Base-by-base conservation (phyloP, 176 grass and related monocot species). In the Urochloa ruziziensis region DNA sequence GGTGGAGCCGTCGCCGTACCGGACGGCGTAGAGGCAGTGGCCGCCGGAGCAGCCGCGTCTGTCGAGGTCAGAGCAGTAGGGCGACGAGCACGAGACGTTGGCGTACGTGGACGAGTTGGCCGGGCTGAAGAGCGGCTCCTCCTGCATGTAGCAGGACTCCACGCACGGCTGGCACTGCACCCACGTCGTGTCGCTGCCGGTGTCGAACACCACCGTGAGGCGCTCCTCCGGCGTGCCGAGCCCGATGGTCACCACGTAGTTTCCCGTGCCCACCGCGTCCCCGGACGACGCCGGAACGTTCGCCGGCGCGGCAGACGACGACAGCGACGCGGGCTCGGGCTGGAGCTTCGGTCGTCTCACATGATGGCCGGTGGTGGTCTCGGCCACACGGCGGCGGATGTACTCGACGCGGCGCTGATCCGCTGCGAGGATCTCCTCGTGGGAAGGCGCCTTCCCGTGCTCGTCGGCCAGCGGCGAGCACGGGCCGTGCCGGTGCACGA, bases 161-260 rank as follows among this genome's bases (percentile, higher is more conserved):
- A 80, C 84, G 51, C 91, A 97, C 5, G 94, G 94, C 73, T 77
- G 51, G 84, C 91, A 97, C 63, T 97, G 94, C 81, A 97, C 92
- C 94, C 94, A 97, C 14, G 91, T 94, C 74, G 90, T 88, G 77
- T 97, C 94, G 85, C 91, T 97, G 74, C 94, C 94, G n/a, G 94
- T 97, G 94, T 97, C 94, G 61, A 97, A 93, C 51, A 86, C n/a
- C 35, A 97, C 84, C 12, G 91, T 89, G 66, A 62, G 72, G 54
- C 27, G 70, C 56, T 21, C 35, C 75, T 21, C 49, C 19, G 94
- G 94, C 77, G 86, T 97, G 53, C 94, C 94, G 2, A 97, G 71
- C 1, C 89, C 89, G n/a, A 97, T 25, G 62, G 94, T 77, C 28
- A 90, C 91, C 37, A 97, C 68, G 84, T 93, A 97, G 75, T 91